Evolutionary conservation across 2,329 filamentous ascomycete genomes (phyloP).

Genomic region (Setomelanomma holmii): DNA sequence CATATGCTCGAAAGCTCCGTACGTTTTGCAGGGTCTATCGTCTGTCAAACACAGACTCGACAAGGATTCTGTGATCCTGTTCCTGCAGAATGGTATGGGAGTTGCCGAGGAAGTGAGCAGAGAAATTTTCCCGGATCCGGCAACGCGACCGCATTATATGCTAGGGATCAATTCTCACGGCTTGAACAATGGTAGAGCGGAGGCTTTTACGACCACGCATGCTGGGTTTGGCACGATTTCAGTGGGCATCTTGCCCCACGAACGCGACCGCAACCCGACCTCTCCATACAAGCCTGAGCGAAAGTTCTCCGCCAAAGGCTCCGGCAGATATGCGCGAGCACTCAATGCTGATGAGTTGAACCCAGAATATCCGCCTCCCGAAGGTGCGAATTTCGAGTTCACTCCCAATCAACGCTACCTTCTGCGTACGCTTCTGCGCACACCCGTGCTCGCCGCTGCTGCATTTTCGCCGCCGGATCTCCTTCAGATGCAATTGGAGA

Average conservation of each 20-base stretch:
- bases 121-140: conserved; percentile 71
- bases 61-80: conserved; percentile 72
- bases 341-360: conserved; percentile 21
- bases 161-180: conserved; percentile 71
- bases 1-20: conserved; percentile 76
- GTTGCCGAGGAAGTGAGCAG: conserved; percentile 79
- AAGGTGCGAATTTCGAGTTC: conserved; percentile 36
- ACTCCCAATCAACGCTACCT: conserved; percentile 64
- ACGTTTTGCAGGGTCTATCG: conserved; percentile 71
- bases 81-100: conserved; percentile 84
- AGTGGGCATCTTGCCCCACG: conserved; percentile 59
- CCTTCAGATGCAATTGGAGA: conserved; percentile 77
- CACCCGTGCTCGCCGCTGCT: conserved; percentile 67
- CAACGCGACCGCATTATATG: conserved; percentile 75
- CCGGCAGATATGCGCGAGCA: not conserved
- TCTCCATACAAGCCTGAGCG: conserved; percentile 33
- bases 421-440: conserved; percentile 67
- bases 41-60: conserved; percentile 72
- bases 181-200: conserved; percentile 52
- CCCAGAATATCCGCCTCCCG: conserved; percentile 19
- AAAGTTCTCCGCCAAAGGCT: conserved; percentile 16
- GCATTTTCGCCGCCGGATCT: conserved; percentile 67
- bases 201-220: conserved; percentile 63
- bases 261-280: conserved; percentile 32
- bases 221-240: conserved; percentile 66